phyloP scores from a whole-genome alignment of 257 asterid species.

The Capsicum pubescens region DNA sequence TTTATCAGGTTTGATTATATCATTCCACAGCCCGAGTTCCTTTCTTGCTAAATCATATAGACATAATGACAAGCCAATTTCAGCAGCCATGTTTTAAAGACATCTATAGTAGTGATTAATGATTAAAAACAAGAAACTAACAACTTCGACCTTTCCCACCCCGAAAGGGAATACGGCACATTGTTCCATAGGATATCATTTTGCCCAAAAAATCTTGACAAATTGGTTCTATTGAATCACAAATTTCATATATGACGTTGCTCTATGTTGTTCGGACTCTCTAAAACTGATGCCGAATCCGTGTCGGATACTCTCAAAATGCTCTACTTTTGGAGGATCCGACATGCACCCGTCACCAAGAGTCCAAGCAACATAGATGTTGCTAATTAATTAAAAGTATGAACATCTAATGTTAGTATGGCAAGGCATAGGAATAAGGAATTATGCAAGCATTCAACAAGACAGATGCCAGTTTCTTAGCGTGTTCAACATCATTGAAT shows the following conservation, averaged over 20 bases:
- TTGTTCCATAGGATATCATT: neutral
- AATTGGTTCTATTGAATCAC: neutral
- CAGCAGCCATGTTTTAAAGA: neutral
- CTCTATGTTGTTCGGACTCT: no score
- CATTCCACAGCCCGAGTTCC: neutral
- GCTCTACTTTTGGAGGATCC: no score
- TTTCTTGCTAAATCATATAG: neutral
- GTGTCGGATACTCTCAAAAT: no score
- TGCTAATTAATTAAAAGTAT: neutral
- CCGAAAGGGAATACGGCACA: neutral
- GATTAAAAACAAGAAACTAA: neutral
- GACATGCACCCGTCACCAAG: no score
- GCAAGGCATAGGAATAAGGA: neutral
- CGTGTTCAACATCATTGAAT: neutral
- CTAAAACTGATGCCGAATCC: no score
- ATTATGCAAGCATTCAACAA: neutral
- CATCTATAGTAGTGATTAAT: neutral
- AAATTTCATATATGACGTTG: neutral
- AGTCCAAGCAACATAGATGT: neutral
- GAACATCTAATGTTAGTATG: neutral
- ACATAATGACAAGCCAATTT: neutral
- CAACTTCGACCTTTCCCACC: neutral
- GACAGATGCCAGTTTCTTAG: neutral
- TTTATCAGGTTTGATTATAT: neutral
- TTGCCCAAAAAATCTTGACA: conserved; percentile 3